Base-by-base conservation (phyloP, 768 basidiomycete genomes). In the Mrakia gelida region DNA sequence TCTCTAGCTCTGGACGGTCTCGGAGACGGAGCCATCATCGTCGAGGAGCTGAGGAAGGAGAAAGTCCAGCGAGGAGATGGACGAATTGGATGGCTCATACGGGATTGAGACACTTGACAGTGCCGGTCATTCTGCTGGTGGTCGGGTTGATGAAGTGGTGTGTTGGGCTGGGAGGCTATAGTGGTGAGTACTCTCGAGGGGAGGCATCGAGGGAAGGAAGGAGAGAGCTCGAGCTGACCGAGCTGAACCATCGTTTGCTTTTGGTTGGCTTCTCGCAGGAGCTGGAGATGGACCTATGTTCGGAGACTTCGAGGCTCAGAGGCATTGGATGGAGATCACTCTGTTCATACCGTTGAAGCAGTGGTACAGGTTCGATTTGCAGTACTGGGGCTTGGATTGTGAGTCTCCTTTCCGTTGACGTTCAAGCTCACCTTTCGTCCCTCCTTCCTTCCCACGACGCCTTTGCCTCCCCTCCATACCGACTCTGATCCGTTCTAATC, bases 241-340 rank as follows among this genome's bases (percentile, higher is more conserved):
- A 63, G 49, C 68, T 73, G 34, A 63, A 62, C 67, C 49, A 16
- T 52, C 49, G 3, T 52, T 13, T 52, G 11, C 18, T 43, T 59
- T 15, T 16, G 75, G 21, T 52, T 68, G 28, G 43, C 67, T 80
- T 4, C 61, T 15, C 11, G 38, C 79, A 93, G 93, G 94, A 9
- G 83, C 88, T 80, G 86, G 83, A 43, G 88, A 89, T 3, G 92
- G 94, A 0, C 93, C 93, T 0, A 91, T 94, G 90, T 93, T 88
- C 80, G 94, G 94, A 4, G 94, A 96, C 84, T 96, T 92, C 81
- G 94, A 96, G 83, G 94, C 94, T 0, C 94, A 95, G 82, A 87
- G 94, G 74, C 94, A 95, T 84, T 96, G 94, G 94, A 93, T 96
- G 92, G 94, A 95, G 81, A 83, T 96, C 56, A 93, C 92, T 3